Evolutionary conservation across 331 rosid species (phyloP).

Genomic region (Stylosanthes scabra): DNA sequence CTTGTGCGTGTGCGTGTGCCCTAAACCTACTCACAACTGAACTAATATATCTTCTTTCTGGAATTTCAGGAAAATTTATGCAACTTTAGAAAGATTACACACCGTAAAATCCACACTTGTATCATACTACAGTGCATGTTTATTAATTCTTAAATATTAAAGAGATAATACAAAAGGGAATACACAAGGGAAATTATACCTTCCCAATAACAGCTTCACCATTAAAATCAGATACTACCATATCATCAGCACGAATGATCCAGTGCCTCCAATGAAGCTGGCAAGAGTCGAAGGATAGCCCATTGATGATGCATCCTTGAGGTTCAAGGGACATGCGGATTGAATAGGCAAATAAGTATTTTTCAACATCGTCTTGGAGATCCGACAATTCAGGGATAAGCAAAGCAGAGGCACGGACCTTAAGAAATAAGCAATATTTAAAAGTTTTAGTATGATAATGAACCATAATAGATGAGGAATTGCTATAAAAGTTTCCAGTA

Average conservation of each 20-base stretch:
- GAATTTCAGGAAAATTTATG: slow-evolving; percentile 34
- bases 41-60: slow-evolving; percentile 16
- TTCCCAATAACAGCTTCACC: slow-evolving; percentile 87
- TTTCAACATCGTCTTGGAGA: slow-evolving; percentile 39
- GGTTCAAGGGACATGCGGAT: slow-evolving; percentile 80
- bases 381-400: slow-evolving; percentile 68
- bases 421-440: slow-evolving; percentile 30
- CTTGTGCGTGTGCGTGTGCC: too few species aligned
- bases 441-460: slow-evolving; percentile 34
- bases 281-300: slow-evolving; percentile 67
- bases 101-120: slow-evolving; percentile 19
- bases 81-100: slow-evolving; percentile 7
- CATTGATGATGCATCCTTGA: slow-evolving; percentile 73
- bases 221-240: slow-evolving; percentile 48
- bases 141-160: not conserved
- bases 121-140: not conserved
- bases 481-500: not conserved
- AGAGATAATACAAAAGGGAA: slow-evolving; percentile 11
- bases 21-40: not conserved
- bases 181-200: slow-evolving; percentile 48
- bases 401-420: slow-evolving; percentile 89
- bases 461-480: slow-evolving; percentile 3
- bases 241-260: slow-evolving; percentile 68
- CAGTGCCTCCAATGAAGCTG: slow-evolving; percentile 82
- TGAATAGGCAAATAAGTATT: slow-evolving; percentile 73